Evolutionary conservation across 805 yeast species (phyloP).

Genomic region (Nakazawaea molendinolei): DNA sequence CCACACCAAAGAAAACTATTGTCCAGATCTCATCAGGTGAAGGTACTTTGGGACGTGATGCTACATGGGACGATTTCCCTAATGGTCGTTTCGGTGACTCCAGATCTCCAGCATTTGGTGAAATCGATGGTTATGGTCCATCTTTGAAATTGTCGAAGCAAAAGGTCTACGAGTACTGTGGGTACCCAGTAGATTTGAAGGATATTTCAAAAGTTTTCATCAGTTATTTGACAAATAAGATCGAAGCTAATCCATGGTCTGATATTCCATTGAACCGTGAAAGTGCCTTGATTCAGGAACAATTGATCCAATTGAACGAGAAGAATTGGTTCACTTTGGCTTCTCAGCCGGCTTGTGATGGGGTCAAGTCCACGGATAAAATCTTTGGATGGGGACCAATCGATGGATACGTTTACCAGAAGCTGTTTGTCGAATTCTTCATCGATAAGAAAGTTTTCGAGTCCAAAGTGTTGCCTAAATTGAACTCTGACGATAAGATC

Average conservation of each 20-base stretch:
- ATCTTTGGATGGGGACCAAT: conserved; percentile 98
- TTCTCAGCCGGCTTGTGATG: conserved; percentile 93
- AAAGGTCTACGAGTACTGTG: conserved; percentile 74
- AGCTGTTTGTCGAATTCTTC: conserved; percentile 88
- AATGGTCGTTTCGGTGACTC: conserved; percentile 96
- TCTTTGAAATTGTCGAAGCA: conserved; percentile 67
- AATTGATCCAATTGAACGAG: conserved; percentile 70
- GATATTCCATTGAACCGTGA: conserved; percentile 83
- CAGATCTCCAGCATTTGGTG: conserved; percentile 95
- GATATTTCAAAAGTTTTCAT: conserved; percentile 67
- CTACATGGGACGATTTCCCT: conserved; percentile 96
- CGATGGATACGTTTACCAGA: conserved; percentile 84
- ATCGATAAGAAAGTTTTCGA: conserved; percentile 72
- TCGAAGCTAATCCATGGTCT: conserved; percentile 86
- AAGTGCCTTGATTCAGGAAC: conserved; percentile 88
- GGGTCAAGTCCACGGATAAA: conserved; percentile 69
- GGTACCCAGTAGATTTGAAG: conserved; percentile 50
- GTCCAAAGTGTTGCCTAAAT: conserved; percentile 39
- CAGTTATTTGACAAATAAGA: conserved; percentile 65
- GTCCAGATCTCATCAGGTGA: conserved; percentile 79
- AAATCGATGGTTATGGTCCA: conserved; percentile 96
- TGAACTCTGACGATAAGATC: conserved; percentile 43
- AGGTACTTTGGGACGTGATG: conserved; percentile 80
- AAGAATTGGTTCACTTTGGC: conserved; percentile 80
- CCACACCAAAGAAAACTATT: conserved; percentile 44